phyloP scores from a whole-genome alignment of 257 asterid genomes.

The Solanum rostratum region DNA sequence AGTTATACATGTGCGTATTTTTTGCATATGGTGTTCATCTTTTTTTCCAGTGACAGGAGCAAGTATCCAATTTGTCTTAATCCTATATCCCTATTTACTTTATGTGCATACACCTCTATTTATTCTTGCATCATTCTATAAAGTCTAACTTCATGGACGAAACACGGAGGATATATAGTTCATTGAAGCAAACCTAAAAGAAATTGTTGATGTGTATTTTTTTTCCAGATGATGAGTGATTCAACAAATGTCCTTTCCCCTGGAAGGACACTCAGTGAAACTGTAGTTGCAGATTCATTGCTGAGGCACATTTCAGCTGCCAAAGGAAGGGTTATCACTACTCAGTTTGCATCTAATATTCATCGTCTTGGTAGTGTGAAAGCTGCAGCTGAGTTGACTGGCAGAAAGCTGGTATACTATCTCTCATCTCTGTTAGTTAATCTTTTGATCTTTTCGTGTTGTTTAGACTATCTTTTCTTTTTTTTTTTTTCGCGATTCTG shows the following conservation, averaged over 20 bases:
- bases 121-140: background rate
- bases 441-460: background rate
- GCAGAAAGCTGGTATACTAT: constrained; percentile 79
- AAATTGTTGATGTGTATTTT: background rate
- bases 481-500: background rate
- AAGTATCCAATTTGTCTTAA: background rate
- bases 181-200: background rate
- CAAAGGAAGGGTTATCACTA: constrained; percentile 84
- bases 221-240: constrained; percentile 96
- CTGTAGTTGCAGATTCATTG: constrained; percentile 85
- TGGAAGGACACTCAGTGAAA: constrained; percentile 92
- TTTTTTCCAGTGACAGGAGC: background rate
- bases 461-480: background rate
- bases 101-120: background rate
- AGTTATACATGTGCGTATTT: background rate
- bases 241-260: constrained; percentile 96
- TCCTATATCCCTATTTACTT: background rate
- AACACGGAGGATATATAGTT: background rate
- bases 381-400: constrained; percentile 98
- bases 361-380: constrained; percentile 98
- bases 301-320: constrained; percentile 78
- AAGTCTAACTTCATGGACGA: background rate
- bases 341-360: constrained; percentile 96
- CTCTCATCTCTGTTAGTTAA: background rate
- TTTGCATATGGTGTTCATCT: background rate